Conservation (phyloP, 139 green algal genomes). For the Tetradesmus lagerheimii region DNA sequence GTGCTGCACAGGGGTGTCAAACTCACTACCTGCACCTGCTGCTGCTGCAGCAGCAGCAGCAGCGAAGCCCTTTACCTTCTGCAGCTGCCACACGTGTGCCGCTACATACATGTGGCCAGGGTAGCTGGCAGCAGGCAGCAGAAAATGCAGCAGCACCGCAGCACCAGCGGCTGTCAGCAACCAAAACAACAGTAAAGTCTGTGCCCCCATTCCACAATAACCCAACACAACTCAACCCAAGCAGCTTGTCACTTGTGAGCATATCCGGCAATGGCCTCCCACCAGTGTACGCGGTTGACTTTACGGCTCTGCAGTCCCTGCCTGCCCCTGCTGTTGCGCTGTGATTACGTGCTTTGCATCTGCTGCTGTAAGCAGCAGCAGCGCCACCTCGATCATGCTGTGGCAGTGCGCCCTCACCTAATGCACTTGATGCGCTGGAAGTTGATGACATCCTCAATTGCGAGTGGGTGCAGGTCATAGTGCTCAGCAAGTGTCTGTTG, state of each 20-base stretch:
- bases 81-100: conserved; percentile 30
- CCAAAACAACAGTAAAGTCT: no score
- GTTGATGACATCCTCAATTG: conserved; percentile 30
- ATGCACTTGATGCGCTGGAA: conserved; percentile 37
- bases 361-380: neutral
- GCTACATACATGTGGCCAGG: conserved; percentile 18
- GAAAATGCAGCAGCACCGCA: conserved; percentile 10
- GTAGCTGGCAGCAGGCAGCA: neutral
- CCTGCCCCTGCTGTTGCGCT: neutral
- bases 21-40: neutral
- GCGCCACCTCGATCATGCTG: no score
- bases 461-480: conserved; percentile 44
- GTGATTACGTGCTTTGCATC: neutral
- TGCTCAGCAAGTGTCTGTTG: conserved; percentile 17
- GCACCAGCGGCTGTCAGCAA: neutral
- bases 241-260: no score
- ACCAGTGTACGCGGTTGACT: no score
- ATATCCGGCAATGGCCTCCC: no score
- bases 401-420: neutral
- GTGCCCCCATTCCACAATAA: no score
- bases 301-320: no score
- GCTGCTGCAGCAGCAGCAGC: neutral
- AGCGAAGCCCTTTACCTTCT: conserved; percentile 8
- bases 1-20: neutral
- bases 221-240: no score